Evolutionary conservation across 331 rosid genomes (phyloP).

Genomic region (Cydonia oblonga): DNA sequence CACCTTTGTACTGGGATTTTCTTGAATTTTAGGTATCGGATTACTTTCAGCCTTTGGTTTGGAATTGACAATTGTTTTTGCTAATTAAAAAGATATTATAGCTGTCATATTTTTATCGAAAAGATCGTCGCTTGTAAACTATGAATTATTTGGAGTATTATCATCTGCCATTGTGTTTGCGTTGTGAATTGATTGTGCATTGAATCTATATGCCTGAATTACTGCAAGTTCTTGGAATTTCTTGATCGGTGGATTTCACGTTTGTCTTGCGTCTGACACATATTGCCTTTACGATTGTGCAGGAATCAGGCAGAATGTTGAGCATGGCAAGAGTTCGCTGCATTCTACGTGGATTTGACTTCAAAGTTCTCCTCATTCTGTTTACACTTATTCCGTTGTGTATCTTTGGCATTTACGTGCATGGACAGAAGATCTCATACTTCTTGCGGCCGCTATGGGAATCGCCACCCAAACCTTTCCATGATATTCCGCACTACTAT

Average conservation of each 20-base stretch:
- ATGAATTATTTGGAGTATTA: background rate
- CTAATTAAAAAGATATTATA: background rate
- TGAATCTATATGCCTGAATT: background rate
- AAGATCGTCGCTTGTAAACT: background rate
- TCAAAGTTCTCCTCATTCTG: slow-evolving; percentile 63
- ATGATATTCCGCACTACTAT: slow-evolving; percentile 76
- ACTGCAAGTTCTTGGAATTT: background rate
- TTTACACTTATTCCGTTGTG: slow-evolving; percentile 64
- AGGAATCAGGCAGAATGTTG: slow-evolving; percentile 67
- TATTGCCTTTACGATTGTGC: slow-evolving; percentile 12
- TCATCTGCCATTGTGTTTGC: background rate
- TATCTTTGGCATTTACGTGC: slow-evolving; percentile 53
- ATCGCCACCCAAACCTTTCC: slow-evolving; percentile 73
- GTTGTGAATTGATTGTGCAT: background rate
- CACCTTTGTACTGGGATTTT: background rate
- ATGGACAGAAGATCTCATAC: slow-evolving; percentile 95
- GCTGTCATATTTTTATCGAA: background rate
- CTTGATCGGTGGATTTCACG: slow-evolving; percentile 1
- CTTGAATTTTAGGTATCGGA: background rate
- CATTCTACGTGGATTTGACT: slow-evolving; percentile 74
- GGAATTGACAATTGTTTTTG: background rate
- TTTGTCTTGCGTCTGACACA: background rate
- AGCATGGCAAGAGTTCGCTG: slow-evolving; percentile 88
- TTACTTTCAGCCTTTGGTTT: background rate
- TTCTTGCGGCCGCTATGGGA: slow-evolving; percentile 96